Evolutionary conservation across 2,329 filamentous ascomycete genomes (phyloP).

Genomic region (Paecilomyces formosus): DNA sequence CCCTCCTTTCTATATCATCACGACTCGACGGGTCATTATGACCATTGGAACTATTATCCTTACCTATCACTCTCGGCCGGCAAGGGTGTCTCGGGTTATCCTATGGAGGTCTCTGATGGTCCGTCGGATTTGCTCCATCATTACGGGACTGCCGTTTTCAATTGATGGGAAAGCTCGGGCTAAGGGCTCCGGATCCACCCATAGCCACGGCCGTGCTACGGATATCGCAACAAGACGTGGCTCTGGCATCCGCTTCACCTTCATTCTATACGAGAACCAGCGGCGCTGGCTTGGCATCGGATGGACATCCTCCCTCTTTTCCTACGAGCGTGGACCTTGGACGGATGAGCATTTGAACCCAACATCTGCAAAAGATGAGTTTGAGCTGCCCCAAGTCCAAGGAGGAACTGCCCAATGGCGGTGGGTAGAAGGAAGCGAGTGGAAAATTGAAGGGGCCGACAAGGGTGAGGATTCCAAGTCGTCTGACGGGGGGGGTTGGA

Average conservation of each 20-base stretch:
- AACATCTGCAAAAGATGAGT: slow-evolving; percentile 66
- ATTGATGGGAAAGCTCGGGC: slow-evolving; percentile 27
- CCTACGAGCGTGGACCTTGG: slow-evolving; percentile 85
- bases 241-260: slow-evolving; percentile 87
- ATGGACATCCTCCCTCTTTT: slow-evolving; percentile 86
- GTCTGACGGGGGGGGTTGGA: slow-evolving; percentile 69
- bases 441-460: slow-evolving; percentile 69
- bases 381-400: slow-evolving; percentile 60
- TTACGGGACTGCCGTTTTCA: slow-evolving; percentile 73
- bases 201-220: slow-evolving; percentile 39
- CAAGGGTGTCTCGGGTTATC: slow-evolving; percentile 75
- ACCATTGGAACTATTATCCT: slow-evolving; percentile 77
- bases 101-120: slow-evolving; percentile 81
- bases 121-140: slow-evolving; percentile 58
- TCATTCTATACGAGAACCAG: slow-evolving; percentile 94
- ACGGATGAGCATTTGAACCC: slow-evolving; percentile 91
- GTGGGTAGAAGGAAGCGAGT: slow-evolving; percentile 80
- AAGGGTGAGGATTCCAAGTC: slow-evolving; percentile 33
- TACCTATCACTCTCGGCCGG: slow-evolving; percentile 86
- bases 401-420: slow-evolving; percentile 59
- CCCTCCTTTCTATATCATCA: slow-evolving; percentile 76
- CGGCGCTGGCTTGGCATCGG: slow-evolving; percentile 89
- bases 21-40: slow-evolving; percentile 76
- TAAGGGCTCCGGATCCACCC: slow-evolving; percentile 19
- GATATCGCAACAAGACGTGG: slow-evolving; percentile 46